Evolutionary conservation across 1,139 yeast species (phyloP).

Genomic region (Keqinozyma sinolaborantium): DNA sequence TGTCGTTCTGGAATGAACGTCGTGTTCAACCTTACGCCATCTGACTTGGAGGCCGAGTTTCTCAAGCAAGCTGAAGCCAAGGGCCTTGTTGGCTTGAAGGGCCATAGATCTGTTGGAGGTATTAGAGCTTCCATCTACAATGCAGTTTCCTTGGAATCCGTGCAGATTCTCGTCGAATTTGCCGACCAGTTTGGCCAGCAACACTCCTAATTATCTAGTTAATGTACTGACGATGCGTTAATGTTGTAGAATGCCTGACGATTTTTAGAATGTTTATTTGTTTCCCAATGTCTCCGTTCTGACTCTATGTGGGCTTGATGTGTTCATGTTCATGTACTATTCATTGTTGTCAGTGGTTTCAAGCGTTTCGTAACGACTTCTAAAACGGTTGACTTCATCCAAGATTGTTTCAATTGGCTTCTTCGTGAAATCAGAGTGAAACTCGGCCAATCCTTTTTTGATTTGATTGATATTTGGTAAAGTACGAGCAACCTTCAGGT

Average conservation of each 20-base stretch:
- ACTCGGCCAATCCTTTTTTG: too few species aligned
- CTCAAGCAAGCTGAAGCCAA: constrained; percentile 51
- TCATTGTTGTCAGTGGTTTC: too few species aligned
- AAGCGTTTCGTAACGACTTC: too few species aligned
- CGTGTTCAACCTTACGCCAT: constrained; percentile 72
- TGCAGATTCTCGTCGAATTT: constrained; percentile 55
- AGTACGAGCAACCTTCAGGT: too few species aligned
- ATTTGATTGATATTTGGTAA: too few species aligned
- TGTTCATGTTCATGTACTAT: too few species aligned
- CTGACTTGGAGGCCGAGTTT: constrained; percentile 64
- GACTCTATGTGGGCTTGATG: too few species aligned
- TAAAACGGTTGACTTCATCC: too few species aligned
- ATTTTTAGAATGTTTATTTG: too few species aligned
- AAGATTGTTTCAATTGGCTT: too few species aligned
- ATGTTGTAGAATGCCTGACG: not conserved
- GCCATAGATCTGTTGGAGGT: constrained; percentile 97
- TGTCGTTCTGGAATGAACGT: constrained; percentile 89
- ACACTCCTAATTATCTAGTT: constrained; percentile 13
- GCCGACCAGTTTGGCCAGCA: constrained; percentile 60
- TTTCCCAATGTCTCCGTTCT: too few species aligned
- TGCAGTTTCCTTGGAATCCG: constrained; percentile 70
- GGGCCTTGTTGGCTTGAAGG: constrained; percentile 74
- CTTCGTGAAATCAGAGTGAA: too few species aligned
- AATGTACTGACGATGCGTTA: not conserved
- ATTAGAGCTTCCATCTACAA: constrained; percentile 91